Percentiles rank a stretch among this genome's conserved stretches.
phyloP scores from a whole-genome alignment of 352 stramenopile species.

The Globisporangium mamillatum region DNA sequence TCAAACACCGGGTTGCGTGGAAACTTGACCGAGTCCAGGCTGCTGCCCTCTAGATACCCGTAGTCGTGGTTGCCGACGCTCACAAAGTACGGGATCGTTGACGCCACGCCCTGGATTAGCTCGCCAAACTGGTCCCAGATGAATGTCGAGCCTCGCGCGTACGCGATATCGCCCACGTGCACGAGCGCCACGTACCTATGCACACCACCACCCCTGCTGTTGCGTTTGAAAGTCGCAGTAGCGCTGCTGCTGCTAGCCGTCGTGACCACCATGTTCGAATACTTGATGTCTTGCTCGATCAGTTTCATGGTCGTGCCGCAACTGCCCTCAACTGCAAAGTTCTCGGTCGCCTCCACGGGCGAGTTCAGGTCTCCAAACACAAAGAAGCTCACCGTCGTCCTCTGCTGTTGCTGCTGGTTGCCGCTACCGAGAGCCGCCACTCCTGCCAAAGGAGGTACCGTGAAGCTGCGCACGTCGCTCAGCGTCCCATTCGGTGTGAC shows the following conservation, averaged over 20 bases:
- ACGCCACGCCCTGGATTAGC: conserved; percentile 75
- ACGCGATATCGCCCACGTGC: conserved; percentile 82
- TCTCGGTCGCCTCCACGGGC: conserved; percentile 15
- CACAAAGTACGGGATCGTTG: conserved; percentile 77
- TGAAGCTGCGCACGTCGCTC: conserved; percentile 16
- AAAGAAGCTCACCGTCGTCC: conserved; percentile 39
- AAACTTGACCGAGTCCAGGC: conserved; percentile 24
- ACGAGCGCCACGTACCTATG: conserved; percentile 63
- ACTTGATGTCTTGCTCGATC: conserved; percentile 14
- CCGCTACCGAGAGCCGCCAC: too few species aligned
- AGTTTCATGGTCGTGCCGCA: conserved; percentile 20
- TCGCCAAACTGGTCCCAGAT: conserved; percentile 85
- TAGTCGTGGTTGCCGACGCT: conserved; percentile 52
- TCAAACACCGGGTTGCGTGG: conserved; percentile 34
- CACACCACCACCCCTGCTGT: not conserved
- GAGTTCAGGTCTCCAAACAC: conserved; percentile 56
- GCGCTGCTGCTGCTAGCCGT: not conserved
- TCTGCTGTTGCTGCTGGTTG: not conserved
- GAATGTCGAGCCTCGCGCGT: conserved; percentile 63
- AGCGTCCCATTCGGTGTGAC: not conserved
- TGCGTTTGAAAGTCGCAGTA: not conserved
- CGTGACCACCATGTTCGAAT: not conserved
- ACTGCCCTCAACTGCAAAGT: conserved; percentile 18
- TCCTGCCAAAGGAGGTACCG: conserved; percentile 2
- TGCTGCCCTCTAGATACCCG: conserved; percentile 33